Conservation (phyloP, 1,284 basidiomycete species). For the Ceratobasidium sp. region DNA sequence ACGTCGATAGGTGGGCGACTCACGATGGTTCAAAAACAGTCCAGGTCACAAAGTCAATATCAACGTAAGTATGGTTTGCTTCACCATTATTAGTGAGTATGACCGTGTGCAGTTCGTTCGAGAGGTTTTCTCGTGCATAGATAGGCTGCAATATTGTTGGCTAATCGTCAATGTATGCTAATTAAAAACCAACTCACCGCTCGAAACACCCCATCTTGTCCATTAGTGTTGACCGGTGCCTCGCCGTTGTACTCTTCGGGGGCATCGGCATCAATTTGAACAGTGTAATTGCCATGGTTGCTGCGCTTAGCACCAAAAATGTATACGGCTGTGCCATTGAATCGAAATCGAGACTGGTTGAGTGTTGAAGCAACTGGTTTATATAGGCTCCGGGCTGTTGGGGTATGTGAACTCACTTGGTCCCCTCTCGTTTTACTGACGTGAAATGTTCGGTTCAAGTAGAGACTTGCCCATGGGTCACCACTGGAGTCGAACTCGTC, state of each 20-base stretch:
- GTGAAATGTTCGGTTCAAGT: constrained; percentile 2
- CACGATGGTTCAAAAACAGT: constrained; percentile 3
- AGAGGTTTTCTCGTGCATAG: neutral
- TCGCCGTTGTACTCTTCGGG: neutral
- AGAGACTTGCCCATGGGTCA: neutral
- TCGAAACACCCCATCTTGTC: constrained; percentile 31
- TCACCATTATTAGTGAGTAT: constrained; percentile 1
- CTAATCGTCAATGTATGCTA: too few relatives aligned
- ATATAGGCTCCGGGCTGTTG: too few relatives aligned
- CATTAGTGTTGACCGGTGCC: neutral
- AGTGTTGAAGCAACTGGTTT: too few relatives aligned
- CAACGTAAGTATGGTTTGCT: neutral
- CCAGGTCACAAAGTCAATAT: constrained; percentile 31
- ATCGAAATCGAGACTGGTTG: neutral
- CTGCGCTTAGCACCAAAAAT: constrained; percentile 29
- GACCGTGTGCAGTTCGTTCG: constrained; percentile 8
- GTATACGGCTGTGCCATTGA: constrained; percentile 25
- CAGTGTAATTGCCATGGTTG: too few relatives aligned
- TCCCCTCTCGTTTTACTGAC: neutral
- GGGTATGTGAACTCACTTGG: constrained; percentile 8
- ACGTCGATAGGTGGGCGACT: neutral
- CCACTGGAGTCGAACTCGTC: neutral
- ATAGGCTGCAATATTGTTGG: too few relatives aligned
- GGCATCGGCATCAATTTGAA: constrained; percentile 9
- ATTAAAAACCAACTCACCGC: constrained; percentile 7